phyloP scores from a whole-genome alignment of 2,329 filamentous ascomycete species.

The Lasiodiplodia theobromae region DNA sequence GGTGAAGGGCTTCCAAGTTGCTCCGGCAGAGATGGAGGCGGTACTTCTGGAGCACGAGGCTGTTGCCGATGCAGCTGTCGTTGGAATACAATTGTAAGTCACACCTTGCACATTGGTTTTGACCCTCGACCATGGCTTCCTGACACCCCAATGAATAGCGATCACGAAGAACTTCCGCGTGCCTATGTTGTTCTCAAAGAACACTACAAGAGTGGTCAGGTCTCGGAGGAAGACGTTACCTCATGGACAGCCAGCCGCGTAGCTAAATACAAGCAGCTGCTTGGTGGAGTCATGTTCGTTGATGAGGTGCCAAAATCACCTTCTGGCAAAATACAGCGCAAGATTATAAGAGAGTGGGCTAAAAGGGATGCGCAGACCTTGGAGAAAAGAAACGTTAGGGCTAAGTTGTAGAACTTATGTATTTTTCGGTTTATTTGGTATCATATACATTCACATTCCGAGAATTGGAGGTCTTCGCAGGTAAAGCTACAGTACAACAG shows the following conservation, averaged over 20 bases:
- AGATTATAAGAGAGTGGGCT: conserved; percentile 43
- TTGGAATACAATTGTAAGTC: conserved; percentile 33
- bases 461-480: neutral
- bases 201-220: conserved; percentile 35
- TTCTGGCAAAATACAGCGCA: conserved; percentile 45
- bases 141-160: conserved; percentile 20
- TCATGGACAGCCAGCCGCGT: conserved; percentile 47
- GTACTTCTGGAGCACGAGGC: conserved; percentile 16
- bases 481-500: neutral
- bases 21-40: conserved; percentile 29
- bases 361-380: conserved; percentile 36
- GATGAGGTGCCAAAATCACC: conserved; percentile 44
- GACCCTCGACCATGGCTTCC: neutral
- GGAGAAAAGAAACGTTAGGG: neutral
- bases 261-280: conserved; percentile 51
- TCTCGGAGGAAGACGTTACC: conserved; percentile 46
- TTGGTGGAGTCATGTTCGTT: conserved; percentile 47
- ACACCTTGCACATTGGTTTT: neutral
- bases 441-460: neutral
- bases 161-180: conserved; percentile 43
- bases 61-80: conserved; percentile 26
- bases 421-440: neutral
- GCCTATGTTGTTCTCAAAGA: conserved; percentile 45
- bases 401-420: neutral
- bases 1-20: conserved; percentile 29